phyloP scores from a whole-genome alignment of 2,329 filamentous ascomycete species.

The Fusarium succisae region DNA sequence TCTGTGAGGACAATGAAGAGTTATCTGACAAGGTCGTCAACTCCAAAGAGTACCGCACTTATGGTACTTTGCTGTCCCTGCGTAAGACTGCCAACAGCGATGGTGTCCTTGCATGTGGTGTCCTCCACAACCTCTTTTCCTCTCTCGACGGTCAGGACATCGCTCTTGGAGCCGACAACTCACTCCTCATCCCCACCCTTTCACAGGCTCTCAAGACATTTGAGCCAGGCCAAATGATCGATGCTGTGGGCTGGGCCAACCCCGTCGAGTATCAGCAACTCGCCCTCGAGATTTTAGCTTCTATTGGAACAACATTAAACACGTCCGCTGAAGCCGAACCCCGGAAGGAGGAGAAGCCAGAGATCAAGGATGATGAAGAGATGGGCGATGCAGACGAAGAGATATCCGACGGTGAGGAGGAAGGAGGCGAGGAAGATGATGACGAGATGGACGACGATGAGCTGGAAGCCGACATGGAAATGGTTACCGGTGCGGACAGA shows the following conservation, averaged over 20 bases:
- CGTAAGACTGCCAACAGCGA: constrained; percentile 58
- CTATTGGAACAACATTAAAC: constrained; percentile 69
- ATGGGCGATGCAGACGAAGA: constrained; percentile 52
- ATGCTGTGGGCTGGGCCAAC: constrained; percentile 52
- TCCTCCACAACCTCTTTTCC: constrained; percentile 70
- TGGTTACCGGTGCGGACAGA: constrained; percentile 64
- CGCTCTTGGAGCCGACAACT: constrained; percentile 46
- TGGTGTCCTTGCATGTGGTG: constrained; percentile 66
- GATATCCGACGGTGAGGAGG: constrained; percentile 49
- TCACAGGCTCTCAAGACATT: constrained; percentile 45
- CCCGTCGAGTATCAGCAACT: constrained; percentile 60
- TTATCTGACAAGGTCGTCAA: constrained; percentile 63
- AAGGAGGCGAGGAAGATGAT: constrained; percentile 52
- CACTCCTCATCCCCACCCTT: constrained; percentile 50
- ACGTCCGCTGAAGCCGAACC: constrained; percentile 54
- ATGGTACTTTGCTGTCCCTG: constrained; percentile 60
- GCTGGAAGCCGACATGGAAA: constrained; percentile 71
- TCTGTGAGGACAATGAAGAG: constrained; percentile 68
- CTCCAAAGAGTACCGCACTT: constrained; percentile 57
- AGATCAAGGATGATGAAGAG: constrained; percentile 51
- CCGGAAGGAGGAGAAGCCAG: constrained; percentile 50
- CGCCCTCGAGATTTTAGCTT: constrained; percentile 70
- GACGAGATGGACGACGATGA: constrained; percentile 67
- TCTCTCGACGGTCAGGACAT: constrained; percentile 46
- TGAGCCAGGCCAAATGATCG: constrained; percentile 39